Percentiles rank a stretch among this genome's conserved stretches.
Evolutionary conservation across 1,284 basidiomycete species (phyloP).

Genomic region (Vanrija pseudolonga): DNA sequence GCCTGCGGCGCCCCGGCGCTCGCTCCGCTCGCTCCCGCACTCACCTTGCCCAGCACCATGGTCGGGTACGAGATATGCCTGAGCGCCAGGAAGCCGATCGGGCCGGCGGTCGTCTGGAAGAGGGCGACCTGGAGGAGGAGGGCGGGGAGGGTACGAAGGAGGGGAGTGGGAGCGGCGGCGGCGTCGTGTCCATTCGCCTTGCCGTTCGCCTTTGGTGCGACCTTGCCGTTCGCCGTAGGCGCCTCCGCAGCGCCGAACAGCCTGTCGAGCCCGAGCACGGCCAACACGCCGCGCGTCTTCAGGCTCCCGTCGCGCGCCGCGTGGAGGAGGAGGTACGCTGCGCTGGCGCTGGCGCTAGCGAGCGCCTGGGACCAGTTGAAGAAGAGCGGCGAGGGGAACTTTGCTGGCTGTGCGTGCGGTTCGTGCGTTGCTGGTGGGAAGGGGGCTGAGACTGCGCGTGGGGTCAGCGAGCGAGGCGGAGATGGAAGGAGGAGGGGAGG

Average conservation of each 20-base stretch:
- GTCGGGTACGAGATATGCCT: conserved; percentile 97
- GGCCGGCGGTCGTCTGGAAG: conserved; percentile 86
- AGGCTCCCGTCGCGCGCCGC: conserved; percentile 19
- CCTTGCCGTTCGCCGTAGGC: not conserved
- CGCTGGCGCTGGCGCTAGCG: conserved; percentile 71
- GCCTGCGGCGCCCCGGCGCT: too few relatives aligned
- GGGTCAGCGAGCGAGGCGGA: not conserved
- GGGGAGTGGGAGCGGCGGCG: conserved; percentile 12
- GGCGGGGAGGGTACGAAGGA: conserved; percentile 37
- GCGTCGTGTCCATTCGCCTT: conserved; percentile 20
- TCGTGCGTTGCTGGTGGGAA: conserved; percentile 57
- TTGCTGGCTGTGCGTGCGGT: conserved; percentile 38
- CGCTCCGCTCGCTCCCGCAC: not conserved
- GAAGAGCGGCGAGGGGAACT: conserved; percentile 82
- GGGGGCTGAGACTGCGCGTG: conserved; percentile 67
- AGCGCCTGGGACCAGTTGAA: conserved; percentile 83
- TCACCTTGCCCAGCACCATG: conserved; percentile 87
- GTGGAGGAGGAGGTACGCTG: conserved; percentile 68
- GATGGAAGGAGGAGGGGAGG: not conserved
- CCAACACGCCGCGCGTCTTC: conserved; percentile 3
- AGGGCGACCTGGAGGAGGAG: conserved; percentile 76
- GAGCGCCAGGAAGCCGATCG: conserved; percentile 90
- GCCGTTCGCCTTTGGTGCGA: conserved; percentile 10
- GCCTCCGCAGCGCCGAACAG: conserved; percentile 7
- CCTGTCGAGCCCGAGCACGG: conserved; percentile 25